These are phyloP conservation scores for Alternaria sp. DNA, from an alignment of 2,329 filamentous ascomycete species.

Conservation along the genomic window DNA sequence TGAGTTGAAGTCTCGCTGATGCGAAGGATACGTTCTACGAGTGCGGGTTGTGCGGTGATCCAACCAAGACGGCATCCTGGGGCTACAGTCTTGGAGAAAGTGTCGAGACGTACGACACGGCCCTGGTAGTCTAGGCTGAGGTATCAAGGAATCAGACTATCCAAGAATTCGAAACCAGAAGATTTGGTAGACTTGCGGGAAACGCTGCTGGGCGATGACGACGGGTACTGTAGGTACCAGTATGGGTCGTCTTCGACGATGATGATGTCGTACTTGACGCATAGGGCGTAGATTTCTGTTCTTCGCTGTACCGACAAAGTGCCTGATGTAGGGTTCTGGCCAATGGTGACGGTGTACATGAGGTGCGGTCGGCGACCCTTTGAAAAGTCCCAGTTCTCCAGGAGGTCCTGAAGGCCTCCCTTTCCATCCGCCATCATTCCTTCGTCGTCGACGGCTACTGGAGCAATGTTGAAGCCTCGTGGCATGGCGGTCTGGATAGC, in stretches of 20 bases:
- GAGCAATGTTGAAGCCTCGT: slow-evolving; percentile 74
- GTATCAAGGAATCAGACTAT: slow-evolving; percentile 84
- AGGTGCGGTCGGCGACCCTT: slow-evolving; percentile 81
- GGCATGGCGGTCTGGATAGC: slow-evolving; percentile 73
- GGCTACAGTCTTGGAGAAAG: slow-evolving; percentile 91
- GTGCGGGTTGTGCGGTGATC: slow-evolving; percentile 82
- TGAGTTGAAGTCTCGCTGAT: slow-evolving; percentile 82
- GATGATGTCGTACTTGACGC: slow-evolving; percentile 84
- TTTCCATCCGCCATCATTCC: slow-evolving; percentile 80
- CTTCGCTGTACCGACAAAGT: slow-evolving; percentile 76
- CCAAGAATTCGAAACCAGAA: slow-evolving; percentile 78
- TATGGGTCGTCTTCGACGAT: slow-evolving; percentile 96
- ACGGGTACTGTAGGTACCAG: slow-evolving; percentile 91
- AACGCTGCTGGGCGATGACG: slow-evolving; percentile 60
- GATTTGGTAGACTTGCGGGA: slow-evolving; percentile 57
- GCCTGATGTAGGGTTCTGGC: slow-evolving; percentile 86
- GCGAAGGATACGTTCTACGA: slow-evolving; percentile 76
- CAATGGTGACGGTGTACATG: slow-evolving; percentile 90
- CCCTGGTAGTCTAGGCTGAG: slow-evolving; percentile 83
- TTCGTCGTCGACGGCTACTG: slow-evolving; percentile 77
- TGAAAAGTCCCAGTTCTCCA: slow-evolving; percentile 80
- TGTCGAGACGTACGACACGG: slow-evolving; percentile 87
- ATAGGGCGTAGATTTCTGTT: slow-evolving; percentile 80
- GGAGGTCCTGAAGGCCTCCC: slow-evolving; percentile 77
- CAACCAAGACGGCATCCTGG: slow-evolving; percentile 90